Evolutionary conservation across 83 land plant genomes (phyloP), one percentile per base, ranked within the genome.

Genomic region (Larix sibirica): DNA sequence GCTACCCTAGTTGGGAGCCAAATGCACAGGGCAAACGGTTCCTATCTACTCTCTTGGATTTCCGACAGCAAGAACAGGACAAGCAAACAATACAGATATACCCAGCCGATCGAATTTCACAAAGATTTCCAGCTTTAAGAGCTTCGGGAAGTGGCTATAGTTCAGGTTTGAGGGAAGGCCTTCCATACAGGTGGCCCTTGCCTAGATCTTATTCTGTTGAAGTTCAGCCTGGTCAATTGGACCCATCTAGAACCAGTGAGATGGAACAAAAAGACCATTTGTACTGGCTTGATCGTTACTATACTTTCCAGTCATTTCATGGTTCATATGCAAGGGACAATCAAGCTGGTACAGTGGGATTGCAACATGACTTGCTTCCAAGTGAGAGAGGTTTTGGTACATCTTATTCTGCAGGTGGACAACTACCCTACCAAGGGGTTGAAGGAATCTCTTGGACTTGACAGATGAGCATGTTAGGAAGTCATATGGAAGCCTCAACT

Each of bases 1-100:
- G 88, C 82, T 97, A 97, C 82, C 95, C 93, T 47, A 85, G 90
- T 21, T 97, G 99, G 99, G 93, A 94, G 78, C 98, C 99, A 50
- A 87, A 88, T 85, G 80, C 77, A 10, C 87, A 84, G 20, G 98
- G 97, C 9, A 91, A 88, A 70, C 89, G 89, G 86, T 94, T 97
- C 78, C 82, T 97, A 42, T 81, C 87, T 4, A 87, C 80, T 65
- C 91, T 97, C 28, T 77, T 89, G 61, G 85, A 84, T 75, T 97
- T 97, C 82, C 87, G 94, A 47, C 89, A 90, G 24, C 85, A 87
- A 33, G 86, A 90, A 58, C 76, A 90, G 70, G 89, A 88, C 63
- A 69, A 62, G n/a, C 86, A 82, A 3, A 80, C 78, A 78, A 60
- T 70, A n/a, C 24, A n/a, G n/a, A 80, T 77, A 31, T 79, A 81